Evolutionary conservation across 257 asterid genomes (phyloP).

Genomic region (Solanum lycopersicoides): DNA sequence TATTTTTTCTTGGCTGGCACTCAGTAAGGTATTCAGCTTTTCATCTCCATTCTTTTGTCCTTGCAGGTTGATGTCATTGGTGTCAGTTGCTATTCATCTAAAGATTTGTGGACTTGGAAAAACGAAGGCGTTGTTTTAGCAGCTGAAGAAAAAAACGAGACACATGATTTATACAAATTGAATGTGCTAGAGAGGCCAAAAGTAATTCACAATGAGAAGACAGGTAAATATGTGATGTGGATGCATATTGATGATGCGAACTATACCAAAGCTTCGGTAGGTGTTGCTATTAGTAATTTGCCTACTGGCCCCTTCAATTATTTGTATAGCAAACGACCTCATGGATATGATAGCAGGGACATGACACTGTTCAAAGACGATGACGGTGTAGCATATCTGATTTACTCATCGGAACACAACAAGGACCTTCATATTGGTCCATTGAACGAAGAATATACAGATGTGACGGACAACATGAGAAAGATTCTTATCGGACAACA

Average conservation of each 20-base stretch:
- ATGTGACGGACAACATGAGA: conserved; percentile 32
- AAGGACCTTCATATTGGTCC: conserved; percentile 87
- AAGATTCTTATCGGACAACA: conserved; percentile 74
- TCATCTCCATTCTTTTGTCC: background rate
- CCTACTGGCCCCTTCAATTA: conserved; percentile 79
- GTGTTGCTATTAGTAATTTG: conserved; percentile 56
- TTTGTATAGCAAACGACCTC: conserved; percentile 77
- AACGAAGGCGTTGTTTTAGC: conserved; percentile 91
- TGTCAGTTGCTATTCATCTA: conserved; percentile 90
- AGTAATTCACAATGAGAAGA: conserved; percentile 73
- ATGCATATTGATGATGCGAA: conserved; percentile 86
- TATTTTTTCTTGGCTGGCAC: background rate
- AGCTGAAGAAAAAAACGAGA: conserved; percentile 55
- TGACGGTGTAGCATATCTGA: conserved; percentile 57
- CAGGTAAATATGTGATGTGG: conserved; percentile 78
- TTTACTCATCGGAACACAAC: conserved; percentile 84
- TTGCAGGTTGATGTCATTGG: conserved; percentile 90
- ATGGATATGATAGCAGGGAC: conserved; percentile 86
- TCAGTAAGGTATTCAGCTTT: background rate
- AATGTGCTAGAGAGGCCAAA: conserved; percentile 95
- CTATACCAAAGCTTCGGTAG: conserved; percentile 85
- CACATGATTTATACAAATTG: conserved; percentile 69
- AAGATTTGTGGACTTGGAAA: conserved; percentile 91
- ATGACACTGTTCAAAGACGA: conserved; percentile 94
- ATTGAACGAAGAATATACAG: conserved; percentile 43